Evolutionary conservation across 2,329 filamentous ascomycete genomes (phyloP).

Genomic region (Hypoxylon sp.): DNA sequence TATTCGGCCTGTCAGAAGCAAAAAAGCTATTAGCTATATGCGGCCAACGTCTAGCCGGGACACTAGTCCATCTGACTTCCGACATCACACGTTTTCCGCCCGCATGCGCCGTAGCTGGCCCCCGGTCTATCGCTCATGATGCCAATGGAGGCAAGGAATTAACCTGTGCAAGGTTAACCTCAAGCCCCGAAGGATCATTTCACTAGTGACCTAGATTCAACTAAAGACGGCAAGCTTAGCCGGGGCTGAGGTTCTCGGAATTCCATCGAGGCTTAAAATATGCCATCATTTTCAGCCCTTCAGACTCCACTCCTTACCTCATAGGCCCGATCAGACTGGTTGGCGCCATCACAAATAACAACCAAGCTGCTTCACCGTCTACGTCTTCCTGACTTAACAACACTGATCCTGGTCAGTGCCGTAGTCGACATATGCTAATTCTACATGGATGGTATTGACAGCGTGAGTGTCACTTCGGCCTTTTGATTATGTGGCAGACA

Average conservation of each 20-base stretch:
- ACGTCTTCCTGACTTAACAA: neutral
- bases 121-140: neutral
- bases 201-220: neutral
- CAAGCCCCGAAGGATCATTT: neutral
- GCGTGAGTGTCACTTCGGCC: neutral
- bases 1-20: neutral
- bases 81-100: conserved; percentile 9
- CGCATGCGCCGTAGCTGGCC: neutral
- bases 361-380: neutral
- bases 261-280: neutral
- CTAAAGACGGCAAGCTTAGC: neutral
- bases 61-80: conserved; percentile 1
- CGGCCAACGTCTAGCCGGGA: neutral
- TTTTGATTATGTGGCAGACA: neutral
- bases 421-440: neutral
- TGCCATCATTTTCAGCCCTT: neutral
- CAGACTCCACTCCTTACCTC: neutral
- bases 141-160: neutral
- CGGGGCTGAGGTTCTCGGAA: neutral
- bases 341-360: neutral
- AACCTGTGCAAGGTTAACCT: neutral
- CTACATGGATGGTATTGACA: neutral
- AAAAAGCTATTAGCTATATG: neutral
- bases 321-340: neutral
- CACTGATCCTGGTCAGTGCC: neutral